Conservation (phyloP, 805 yeast species). For the Metschnikowia cubensis region DNA sequence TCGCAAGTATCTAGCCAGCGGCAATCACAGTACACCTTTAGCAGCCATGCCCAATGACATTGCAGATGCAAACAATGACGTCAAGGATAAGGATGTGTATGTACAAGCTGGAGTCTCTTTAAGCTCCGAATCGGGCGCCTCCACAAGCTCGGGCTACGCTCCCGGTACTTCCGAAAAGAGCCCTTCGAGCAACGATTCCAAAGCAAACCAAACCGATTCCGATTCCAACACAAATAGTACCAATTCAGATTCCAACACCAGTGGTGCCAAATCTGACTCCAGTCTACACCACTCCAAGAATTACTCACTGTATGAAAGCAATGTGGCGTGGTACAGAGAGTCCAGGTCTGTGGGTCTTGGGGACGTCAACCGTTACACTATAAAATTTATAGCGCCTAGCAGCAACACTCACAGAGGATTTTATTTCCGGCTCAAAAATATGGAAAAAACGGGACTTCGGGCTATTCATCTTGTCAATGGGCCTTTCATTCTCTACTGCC, state of each 20-base stretch:
- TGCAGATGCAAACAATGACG: neutral
- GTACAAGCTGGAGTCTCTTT: neutral
- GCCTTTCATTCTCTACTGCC: conserved; percentile 43
- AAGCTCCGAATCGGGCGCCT: neutral
- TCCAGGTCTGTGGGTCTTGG: conserved; percentile 34
- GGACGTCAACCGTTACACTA: conserved; percentile 33
- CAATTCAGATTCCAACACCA: neutral
- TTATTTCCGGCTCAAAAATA: conserved; percentile 37
- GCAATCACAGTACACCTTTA: neutral
- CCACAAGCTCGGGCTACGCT: neutral
- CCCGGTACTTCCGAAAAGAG: neutral
- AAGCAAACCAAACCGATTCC: neutral
- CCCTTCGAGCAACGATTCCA: neutral
- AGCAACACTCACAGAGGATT: conserved; percentile 11
- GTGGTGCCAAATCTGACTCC: neutral
- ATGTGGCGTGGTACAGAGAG: conserved; percentile 33
- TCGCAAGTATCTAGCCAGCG: neutral
- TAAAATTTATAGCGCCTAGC: conserved; percentile 21
- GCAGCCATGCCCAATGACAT: conserved; percentile 1
- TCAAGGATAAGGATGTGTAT: neutral
- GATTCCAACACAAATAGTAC: neutral
- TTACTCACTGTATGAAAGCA: neutral
- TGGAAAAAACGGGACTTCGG: conserved; percentile 33
- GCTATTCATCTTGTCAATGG: conserved; percentile 42
- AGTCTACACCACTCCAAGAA: neutral